These are phyloP conservation scores for Pseudomicrostroma phylloplanum DNA, from an alignment of 1,284 basidiomycete species.

Conservation along the genomic window DNA sequence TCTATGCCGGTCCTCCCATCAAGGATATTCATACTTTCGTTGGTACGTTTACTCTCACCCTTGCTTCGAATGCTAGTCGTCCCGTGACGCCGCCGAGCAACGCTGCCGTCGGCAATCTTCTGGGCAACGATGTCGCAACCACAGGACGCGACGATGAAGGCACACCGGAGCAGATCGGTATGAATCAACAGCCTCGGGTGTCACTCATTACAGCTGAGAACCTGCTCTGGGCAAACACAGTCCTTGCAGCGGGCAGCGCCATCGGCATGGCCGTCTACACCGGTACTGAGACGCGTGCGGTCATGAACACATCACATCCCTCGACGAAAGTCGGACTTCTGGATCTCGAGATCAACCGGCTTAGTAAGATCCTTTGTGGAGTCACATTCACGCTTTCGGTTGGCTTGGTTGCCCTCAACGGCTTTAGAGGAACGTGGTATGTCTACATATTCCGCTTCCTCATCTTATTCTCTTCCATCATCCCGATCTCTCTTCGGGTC, in stretches of 20 bases:
- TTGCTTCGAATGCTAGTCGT: conserved; percentile 16
- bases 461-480: conserved; percentile 96
- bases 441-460: conserved; percentile 94
- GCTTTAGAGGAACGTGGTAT: conserved; percentile 91
- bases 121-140: conserved; percentile 11
- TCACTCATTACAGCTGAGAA: conserved; percentile 70
- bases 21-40: conserved; percentile 97
- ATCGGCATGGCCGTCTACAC: conserved; percentile 92
- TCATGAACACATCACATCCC: conserved; percentile 98
- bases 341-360: conserved; percentile 87
- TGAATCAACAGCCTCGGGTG: conserved; percentile 40
- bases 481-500: conserved; percentile 95
- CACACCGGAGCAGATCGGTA: conserved; percentile 50
- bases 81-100: conserved; percentile 29
- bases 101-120: conserved; percentile 51
- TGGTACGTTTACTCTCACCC: conserved; percentile 78
- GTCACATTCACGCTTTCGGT: conserved; percentile 89
- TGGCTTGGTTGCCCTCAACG: conserved; percentile 86
- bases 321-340: conserved; percentile 88
- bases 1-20: conserved; percentile 77
- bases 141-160: background rate
- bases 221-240: conserved; percentile 94
- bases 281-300: conserved; percentile 85
- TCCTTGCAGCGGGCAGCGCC: conserved; percentile 87
- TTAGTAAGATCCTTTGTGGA: conserved; percentile 93